Percentiles rank a stretch among this genome's conserved stretches.
phyloP scores from a whole-genome alignment of 306 rosid species.

The Pueraria montana region DNA sequence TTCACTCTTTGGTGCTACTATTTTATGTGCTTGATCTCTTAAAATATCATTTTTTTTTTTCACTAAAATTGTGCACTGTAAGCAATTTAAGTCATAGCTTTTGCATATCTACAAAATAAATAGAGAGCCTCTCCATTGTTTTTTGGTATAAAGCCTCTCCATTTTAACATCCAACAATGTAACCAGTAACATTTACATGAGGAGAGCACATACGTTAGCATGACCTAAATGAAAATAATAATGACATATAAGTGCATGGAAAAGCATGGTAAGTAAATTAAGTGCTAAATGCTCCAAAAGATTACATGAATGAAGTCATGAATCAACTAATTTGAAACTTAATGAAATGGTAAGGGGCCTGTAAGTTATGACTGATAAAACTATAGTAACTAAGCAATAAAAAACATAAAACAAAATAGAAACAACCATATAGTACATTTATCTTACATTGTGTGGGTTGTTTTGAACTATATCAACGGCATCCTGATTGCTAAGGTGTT shows the following conservation, averaged over 20 bases:
- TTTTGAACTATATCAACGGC: conserved; percentile 88
- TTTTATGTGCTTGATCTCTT: background rate
- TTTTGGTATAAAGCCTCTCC: background rate
- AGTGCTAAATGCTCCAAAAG: conserved; percentile 13
- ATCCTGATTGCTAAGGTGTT: conserved; percentile 89
- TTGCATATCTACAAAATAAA: conserved; percentile 25
- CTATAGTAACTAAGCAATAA: conserved; percentile 1
- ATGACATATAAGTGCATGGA: conserved; percentile 21
- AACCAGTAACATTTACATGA: conserved; percentile 31
- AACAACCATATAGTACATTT: conserved; percentile 17
- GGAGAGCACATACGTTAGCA: conserved; percentile 29
- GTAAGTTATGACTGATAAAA: conserved; percentile 23
- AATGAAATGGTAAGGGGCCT: conserved; percentile 9
- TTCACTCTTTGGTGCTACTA: conserved; percentile 19
- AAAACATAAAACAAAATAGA: conserved; percentile 31
- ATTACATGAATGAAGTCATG: conserved; percentile 29
- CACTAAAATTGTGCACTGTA: conserved; percentile 13
- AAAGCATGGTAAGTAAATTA: conserved; percentile 1
- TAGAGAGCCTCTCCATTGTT: background rate
- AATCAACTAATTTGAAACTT: conserved; percentile 30
- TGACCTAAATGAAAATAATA: conserved; percentile 32
- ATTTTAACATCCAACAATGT: background rate
- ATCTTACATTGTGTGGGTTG: conserved; percentile 79
- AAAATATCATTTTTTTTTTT: background rate
- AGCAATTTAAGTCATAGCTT: background rate